Evolutionary conservation across 1,284 basidiomycete genomes (phyloP).

Genomic region (Cystobasidiaceae sp.): DNA sequence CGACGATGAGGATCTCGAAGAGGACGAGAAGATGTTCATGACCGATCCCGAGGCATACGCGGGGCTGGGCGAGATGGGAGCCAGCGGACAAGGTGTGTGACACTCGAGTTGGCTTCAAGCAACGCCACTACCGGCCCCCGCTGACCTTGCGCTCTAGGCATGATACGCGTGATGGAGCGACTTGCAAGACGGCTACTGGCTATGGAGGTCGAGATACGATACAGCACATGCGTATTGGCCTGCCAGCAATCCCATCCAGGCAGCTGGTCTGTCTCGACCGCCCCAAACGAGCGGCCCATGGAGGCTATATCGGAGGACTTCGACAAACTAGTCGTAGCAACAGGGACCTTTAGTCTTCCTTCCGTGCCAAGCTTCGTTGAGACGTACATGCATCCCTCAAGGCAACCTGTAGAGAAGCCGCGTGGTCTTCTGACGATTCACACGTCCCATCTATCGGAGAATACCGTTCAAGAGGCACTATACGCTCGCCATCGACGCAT

Average conservation of each 20-base stretch:
- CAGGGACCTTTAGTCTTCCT: constrained; percentile 36
- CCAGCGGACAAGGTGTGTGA: constrained; percentile 29
- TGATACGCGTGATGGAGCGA: constrained; percentile 35
- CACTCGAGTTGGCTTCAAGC: not conserved
- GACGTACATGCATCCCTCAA: constrained; percentile 17
- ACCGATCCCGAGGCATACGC: constrained; percentile 20
- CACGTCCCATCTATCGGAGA: constrained; percentile 30
- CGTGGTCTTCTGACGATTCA: constrained; percentile 34
- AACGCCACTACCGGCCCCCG: not conserved
- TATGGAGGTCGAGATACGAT: constrained; percentile 30
- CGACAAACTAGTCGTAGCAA: constrained; percentile 38
- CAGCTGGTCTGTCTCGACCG: constrained; percentile 28
- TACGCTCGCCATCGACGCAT: constrained; percentile 16
- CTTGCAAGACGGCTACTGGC: constrained; percentile 29
- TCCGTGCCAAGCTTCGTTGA: constrained; percentile 34
- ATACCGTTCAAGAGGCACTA: constrained; percentile 32
- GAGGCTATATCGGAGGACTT: constrained; percentile 8
- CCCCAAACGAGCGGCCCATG: not conserved
- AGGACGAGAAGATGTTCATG: constrained; percentile 31
- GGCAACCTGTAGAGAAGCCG: not conserved
- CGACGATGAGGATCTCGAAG: constrained; percentile 25
- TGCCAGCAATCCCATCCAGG: constrained; percentile 7
- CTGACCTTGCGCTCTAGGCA: constrained; percentile 8
- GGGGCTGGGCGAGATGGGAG: constrained; percentile 34
- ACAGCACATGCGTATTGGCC: constrained; percentile 28